Percentiles rank a stretch among this genome's conserved stretches.
phyloP scores from a whole-genome alignment of 306 rosid genomes.

The Cucumis cinereus region DNA sequence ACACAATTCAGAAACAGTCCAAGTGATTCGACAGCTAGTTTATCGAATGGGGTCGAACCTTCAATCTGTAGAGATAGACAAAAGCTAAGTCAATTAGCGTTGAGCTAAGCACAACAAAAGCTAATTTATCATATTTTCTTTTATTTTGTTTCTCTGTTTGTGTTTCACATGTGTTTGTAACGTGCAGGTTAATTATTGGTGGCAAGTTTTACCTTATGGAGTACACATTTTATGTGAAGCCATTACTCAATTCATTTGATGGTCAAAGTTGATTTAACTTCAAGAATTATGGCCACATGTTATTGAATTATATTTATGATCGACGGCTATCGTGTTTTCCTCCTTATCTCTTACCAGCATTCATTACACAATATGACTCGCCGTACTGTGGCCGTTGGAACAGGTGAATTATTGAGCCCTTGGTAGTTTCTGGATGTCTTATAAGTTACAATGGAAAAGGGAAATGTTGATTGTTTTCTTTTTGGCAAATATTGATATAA shows the following conservation, averaged over 20 bases:
- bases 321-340: neutral
- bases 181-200: neutral
- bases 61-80: too few relatives aligned
- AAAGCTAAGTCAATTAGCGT: too few relatives aligned
- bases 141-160: neutral
- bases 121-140: neutral
- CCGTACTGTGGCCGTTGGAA: slow-evolving; percentile 10
- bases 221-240: neutral
- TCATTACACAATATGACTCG: neutral
- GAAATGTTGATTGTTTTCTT: slow-evolving; percentile 23
- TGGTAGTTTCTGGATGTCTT: slow-evolving; percentile 38
- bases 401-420: slow-evolving; percentile 55
- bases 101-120: too few relatives aligned
- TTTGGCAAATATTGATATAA: too few relatives aligned
- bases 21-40: neutral
- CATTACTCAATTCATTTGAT: neutral
- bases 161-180: neutral
- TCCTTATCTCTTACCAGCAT: slow-evolving; percentile 2
- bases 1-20: neutral
- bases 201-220: neutral
- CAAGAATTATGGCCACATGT: neutral
- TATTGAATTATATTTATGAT: neutral
- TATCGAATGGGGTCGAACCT: too few relatives aligned
- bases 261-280: neutral
- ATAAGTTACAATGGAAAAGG: slow-evolving; percentile 29